Evolutionary conservation across 1,284 basidiomycete species (phyloP).

Genomic region (Pulveroboletus sp.): DNA sequence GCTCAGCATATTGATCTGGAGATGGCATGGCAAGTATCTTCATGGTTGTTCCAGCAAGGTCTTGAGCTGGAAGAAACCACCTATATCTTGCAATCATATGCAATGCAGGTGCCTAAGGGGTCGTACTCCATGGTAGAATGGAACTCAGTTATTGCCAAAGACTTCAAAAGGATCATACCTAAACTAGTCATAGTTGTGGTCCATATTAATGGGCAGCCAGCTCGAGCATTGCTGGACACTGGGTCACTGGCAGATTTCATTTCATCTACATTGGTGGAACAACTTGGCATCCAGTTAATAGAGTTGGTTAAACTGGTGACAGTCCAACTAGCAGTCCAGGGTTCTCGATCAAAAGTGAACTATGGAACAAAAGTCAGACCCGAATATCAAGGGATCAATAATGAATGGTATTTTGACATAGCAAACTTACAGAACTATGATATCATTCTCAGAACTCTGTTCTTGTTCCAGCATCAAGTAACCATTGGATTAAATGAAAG

Average conservation of each 20-base stretch:
- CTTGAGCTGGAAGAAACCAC: too few species aligned
- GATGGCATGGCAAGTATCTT: too few species aligned
- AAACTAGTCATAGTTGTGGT: conserved; percentile 36
- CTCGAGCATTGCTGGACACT: conserved; percentile 37
- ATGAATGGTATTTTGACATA: conserved; percentile 26
- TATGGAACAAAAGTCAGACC: conserved; percentile 22
- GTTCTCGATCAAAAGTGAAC: conserved; percentile 34
- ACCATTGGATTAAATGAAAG: conserved; percentile 16
- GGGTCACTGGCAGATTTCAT: conserved; percentile 45
- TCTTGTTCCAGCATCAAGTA: conserved; percentile 34
- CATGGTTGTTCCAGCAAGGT: too few species aligned
- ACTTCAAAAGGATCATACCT: conserved; percentile 30
- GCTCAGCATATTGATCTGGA: too few species aligned
- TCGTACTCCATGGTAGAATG: background rate
- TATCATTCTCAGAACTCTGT: conserved; percentile 38
- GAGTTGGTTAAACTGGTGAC: conserved; percentile 31
- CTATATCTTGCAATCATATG: background rate
- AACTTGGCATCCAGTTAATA: conserved; percentile 27
- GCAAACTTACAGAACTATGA: conserved; percentile 38
- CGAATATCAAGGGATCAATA: conserved; percentile 35
- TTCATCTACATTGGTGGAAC: conserved; percentile 40
- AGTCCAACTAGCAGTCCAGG: conserved; percentile 37
- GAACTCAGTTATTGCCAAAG: background rate
- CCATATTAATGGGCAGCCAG: conserved; percentile 36
- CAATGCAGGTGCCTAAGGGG: background rate